These are phyloP conservation scores for Gossypium davidsonii DNA, from an alignment of 441 rosid genomes.

Conservation along the genomic window DNA sequence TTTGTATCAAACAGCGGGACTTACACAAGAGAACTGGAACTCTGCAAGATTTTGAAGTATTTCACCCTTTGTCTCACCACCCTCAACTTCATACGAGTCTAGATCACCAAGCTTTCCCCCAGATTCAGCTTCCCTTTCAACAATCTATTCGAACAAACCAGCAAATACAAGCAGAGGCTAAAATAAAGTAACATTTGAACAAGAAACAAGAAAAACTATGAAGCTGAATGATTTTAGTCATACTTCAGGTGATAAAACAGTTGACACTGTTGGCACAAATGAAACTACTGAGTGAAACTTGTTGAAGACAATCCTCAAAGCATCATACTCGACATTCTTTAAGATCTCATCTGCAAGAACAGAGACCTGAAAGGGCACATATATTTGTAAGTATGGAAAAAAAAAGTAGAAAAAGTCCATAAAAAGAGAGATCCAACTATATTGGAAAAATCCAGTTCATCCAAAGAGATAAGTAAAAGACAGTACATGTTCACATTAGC, in stretches of 20 bases:
- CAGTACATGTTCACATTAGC: background rate
- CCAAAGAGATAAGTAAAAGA: background rate
- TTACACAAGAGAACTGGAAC: constrained; percentile 96
- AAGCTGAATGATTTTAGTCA: constrained; percentile 5
- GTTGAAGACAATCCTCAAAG: constrained; percentile 85
- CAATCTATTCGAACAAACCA: constrained; percentile 35
- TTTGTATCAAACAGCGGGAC: constrained; percentile 18
- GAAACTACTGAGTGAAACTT: constrained; percentile 77
- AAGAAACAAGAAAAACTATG: background rate
- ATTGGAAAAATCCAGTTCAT: background rate
- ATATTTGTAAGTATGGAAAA: background rate
- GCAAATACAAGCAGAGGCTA: constrained; percentile 1
- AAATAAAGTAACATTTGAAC: constrained; percentile 1
- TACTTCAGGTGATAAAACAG: constrained; percentile 13
- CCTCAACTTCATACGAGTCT: constrained; percentile 90
- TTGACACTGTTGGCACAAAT: constrained; percentile 67
- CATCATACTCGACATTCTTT: constrained; percentile 78
- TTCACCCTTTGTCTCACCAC: constrained; percentile 84
- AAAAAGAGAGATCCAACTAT: background rate
- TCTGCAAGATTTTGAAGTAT: constrained; percentile 84
- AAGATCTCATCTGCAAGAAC: constrained; percentile 90
- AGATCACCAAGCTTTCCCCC: constrained; percentile 84
- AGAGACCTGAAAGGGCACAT: constrained; percentile 53
- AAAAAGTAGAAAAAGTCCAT: background rate
- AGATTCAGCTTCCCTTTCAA: constrained; percentile 77